Conservation (phyloP, 1,139 yeast genomes). For the Candida sp. region DNA sequence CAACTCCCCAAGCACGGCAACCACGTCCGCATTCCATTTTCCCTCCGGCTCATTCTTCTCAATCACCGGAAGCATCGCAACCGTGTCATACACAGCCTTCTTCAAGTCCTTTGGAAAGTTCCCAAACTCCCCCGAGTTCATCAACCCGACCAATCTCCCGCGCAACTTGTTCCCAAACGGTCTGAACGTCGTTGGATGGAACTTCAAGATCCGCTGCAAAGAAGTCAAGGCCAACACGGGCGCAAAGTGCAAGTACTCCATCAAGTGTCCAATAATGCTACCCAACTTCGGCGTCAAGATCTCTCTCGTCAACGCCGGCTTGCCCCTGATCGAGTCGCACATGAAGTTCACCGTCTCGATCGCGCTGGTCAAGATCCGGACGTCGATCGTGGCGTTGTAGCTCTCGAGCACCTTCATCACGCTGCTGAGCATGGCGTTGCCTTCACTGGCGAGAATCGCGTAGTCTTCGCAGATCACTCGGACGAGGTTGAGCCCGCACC, state of each 20-base stretch:
- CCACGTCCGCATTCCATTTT: conserved; percentile 51
- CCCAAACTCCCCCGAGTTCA: conserved; percentile 29
- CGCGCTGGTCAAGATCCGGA: conserved; percentile 50
- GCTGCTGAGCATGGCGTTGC: conserved; percentile 57
- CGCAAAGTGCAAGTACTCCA: conserved; percentile 44
- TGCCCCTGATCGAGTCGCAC: conserved; percentile 68
- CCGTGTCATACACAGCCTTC: conserved; percentile 47
- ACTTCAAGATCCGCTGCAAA: conserved; percentile 50
- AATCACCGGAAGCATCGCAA: conserved; percentile 62
- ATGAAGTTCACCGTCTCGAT: conserved; percentile 53
- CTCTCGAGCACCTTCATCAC: conserved; percentile 62
- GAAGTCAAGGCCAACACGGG: conserved; percentile 53
- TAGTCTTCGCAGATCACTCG: conserved; percentile 57
- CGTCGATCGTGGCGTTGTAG: conserved; percentile 43
- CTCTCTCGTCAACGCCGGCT: conserved; percentile 86
- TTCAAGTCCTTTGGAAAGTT: conserved; percentile 43
- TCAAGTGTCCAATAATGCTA: conserved; percentile 56
- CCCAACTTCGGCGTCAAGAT: conserved; percentile 81
- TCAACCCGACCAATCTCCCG: conserved; percentile 40
- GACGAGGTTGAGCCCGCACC: conserved; percentile 67
- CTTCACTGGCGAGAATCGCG: conserved; percentile 59
- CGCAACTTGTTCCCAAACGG: conserved; percentile 73
- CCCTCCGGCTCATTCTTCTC: conserved; percentile 54
- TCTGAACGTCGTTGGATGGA: conserved; percentile 81
- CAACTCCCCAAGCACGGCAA: conserved; percentile 45